These are phyloP conservation scores for Citrus hindsii DNA, from an alignment of 345 rosid genomes.

Conservation along the genomic window DNA sequence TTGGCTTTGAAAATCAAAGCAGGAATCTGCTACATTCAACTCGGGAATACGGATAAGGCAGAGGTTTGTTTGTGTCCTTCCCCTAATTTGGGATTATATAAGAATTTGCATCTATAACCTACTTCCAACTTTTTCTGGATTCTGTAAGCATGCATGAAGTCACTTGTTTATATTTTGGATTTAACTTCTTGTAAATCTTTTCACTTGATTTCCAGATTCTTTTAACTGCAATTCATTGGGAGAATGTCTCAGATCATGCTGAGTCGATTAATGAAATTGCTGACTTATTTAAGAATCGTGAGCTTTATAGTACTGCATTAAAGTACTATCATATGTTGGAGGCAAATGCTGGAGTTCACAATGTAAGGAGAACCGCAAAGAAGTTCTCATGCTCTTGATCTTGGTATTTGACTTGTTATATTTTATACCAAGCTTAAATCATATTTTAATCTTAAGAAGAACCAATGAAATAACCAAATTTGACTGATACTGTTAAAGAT, in stretches of 20 bases:
- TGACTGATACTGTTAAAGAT: background rate
- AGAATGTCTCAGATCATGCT: background rate
- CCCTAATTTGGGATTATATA: background rate
- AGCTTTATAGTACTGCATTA: background rate
- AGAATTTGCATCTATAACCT: background rate
- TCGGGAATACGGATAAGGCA: conserved; percentile 65
- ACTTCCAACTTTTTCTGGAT: background rate
- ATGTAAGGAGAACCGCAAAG: background rate
- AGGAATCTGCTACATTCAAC: conserved; percentile 78
- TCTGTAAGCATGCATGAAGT: background rate
- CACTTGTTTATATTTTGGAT: background rate
- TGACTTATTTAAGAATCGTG: background rate
- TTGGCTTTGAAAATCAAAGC: conserved; percentile 60
- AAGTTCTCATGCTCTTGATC: background rate
- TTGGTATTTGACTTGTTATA: background rate
- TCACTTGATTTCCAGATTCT: background rate
- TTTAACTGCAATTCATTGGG: background rate
- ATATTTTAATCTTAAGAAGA: background rate
- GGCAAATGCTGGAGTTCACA: background rate
- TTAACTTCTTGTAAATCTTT: background rate
- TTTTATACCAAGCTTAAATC: background rate
- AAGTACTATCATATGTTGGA: conserved; percentile 3
- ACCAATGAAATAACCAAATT: background rate
- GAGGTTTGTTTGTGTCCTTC: conserved; percentile 52
- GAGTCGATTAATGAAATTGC: background rate